Conservation (phyloP, 2,329 filamentous ascomycete species). For the Camptophora hylomeconis region DNA sequence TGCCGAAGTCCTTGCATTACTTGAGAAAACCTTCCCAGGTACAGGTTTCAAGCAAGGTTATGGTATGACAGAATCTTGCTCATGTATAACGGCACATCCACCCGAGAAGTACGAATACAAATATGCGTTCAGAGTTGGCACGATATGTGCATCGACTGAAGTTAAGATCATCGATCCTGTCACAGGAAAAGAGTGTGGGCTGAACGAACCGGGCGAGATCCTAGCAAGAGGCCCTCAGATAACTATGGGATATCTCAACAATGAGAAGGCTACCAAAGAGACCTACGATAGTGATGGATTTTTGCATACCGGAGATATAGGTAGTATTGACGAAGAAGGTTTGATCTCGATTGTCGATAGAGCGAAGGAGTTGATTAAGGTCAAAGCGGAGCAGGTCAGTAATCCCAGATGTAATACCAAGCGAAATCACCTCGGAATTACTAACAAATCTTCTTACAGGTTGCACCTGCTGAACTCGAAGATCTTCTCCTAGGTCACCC, state of each 20-base stretch:
- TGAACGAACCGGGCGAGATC: constrained; percentile 43
- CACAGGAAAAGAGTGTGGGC: constrained; percentile 36
- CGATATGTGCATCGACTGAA: constrained; percentile 44
- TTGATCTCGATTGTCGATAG: constrained; percentile 62
- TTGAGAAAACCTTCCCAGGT: constrained; percentile 43
- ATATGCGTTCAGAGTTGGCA: constrained; percentile 34
- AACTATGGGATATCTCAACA: constrained; percentile 67
- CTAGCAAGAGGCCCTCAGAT: constrained; percentile 71
- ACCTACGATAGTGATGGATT: constrained; percentile 50
- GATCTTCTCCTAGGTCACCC: constrained; percentile 31
- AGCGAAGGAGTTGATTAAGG: constrained; percentile 44
- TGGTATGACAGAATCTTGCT: constrained; percentile 55
- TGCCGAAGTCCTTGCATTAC: constrained; percentile 42
- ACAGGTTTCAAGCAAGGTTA: constrained; percentile 51
- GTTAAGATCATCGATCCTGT: constrained; percentile 44
- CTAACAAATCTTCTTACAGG: constrained; percentile 17
- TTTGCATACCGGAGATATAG: constrained; percentile 55
- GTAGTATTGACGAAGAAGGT: constrained; percentile 41
- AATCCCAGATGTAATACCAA: background rate
- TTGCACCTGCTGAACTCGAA: constrained; percentile 36
- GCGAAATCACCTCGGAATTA: too few species aligned
- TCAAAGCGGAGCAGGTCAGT: constrained; percentile 28
- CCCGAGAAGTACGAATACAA: constrained; percentile 42
- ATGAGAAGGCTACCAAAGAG: constrained; percentile 54
- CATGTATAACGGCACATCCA: constrained; percentile 50